Evolutionary conservation across 2,329 filamentous ascomycete genomes (phyloP), one percentile per base, ranked within the genome.

Genomic region (Zalaria sp.): DNA sequence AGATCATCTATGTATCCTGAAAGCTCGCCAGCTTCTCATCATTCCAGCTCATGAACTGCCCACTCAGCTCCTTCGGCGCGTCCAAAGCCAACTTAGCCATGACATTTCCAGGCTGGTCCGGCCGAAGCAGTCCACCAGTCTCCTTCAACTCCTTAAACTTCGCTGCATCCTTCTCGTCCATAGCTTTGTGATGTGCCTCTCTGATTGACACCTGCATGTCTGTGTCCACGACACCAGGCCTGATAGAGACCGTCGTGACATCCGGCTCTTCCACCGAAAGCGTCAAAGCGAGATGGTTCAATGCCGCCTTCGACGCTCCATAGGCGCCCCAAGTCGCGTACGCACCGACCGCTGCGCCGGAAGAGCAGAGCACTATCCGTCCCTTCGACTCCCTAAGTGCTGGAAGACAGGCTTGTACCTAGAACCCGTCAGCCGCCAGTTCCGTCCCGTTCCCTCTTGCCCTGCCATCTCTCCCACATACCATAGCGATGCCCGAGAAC

Each of bases 131-230:
- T 39, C 73, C 73, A 9, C 87, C 87, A 4, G 73, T 70, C 49
- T 77, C 72, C 56, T 87, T 81, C 10, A 83, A 71, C 1, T 74
- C 67, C 8, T 75, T 67, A 53, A 96, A 96, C 51, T 73, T 78
- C 11, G 66, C 60, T 25, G 67, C 67, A 50, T 79, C 72, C 40
- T 69, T 67, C 18, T 63, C 62, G 49, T 75, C 72, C 72, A 84
- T 76, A 10, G 62, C 63, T 27, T 64, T 68, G 5, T 72, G 67
- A 58, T 91, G 81, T 44, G 77, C 73, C 37, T 87, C 79, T 39
- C 91, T 71, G 43, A 98, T 74, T 43, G 82, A 73, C n/a, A 71
- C 71, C 59, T 94, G 88, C 88, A 95, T 95, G 40, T 81, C 81
- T 0, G 88, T 95, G 55, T 94, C 83, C 5, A 93, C 81, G 37